Evolutionary conservation across 129 eudicot species (phyloP).

Genomic region (Artemisia annua): DNA sequence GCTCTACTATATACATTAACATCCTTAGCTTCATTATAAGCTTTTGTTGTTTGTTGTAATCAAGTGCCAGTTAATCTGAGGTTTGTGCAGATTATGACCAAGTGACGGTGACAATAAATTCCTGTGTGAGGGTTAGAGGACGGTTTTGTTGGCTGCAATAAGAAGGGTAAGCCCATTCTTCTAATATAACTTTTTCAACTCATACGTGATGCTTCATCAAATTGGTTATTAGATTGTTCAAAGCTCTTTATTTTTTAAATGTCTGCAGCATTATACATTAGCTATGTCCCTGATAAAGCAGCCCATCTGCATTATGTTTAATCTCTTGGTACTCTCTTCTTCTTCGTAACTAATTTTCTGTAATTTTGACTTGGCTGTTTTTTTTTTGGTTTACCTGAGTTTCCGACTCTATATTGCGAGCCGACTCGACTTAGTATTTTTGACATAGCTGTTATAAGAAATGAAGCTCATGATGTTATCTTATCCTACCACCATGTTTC

Average conservation of each 20-base stretch:
- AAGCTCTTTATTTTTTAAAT: neutral
- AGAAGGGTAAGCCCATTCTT: too few relatives aligned
- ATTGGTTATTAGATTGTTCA: too few relatives aligned
- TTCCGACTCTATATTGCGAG: too few relatives aligned
- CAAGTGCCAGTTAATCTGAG: neutral
- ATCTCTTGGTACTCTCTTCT: neutral
- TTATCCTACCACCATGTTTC: neutral
- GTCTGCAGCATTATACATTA: neutral
- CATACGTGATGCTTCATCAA: too few relatives aligned
- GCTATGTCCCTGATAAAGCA: neutral
- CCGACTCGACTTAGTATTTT: too few relatives aligned
- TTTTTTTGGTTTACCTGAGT: too few relatives aligned
- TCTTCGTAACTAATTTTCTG: neutral
- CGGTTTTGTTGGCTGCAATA: too few relatives aligned
- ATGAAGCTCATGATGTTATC: neutral
- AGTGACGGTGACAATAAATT: too few relatives aligned
- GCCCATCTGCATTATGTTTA: neutral
- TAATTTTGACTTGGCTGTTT: neutral
- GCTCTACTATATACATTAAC: too few relatives aligned
- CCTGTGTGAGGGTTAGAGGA: too few relatives aligned
- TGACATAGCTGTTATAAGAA: neutral
- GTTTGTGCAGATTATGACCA: too few relatives aligned
- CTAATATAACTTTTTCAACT: too few relatives aligned
- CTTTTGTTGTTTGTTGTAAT: neutral
- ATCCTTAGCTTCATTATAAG: neutral